Base-by-base conservation (phyloP, 2,329 filamentous ascomycete species). In the Neonectria coccinea region DNA sequence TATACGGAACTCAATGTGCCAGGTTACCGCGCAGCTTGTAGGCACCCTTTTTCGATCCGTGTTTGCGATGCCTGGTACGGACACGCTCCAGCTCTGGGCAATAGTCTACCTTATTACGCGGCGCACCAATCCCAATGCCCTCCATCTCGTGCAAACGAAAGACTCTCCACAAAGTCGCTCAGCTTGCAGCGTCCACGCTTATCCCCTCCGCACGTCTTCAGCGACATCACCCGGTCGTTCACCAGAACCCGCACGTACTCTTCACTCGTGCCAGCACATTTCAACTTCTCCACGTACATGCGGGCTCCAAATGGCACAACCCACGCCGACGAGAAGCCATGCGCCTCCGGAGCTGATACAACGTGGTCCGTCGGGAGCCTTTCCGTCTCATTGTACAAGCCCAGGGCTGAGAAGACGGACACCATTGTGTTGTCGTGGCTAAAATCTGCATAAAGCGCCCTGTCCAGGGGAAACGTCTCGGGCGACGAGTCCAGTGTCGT, bases 361-460 rank as follows among this genome's bases (percentile, higher is more conserved):
- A 88, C 77, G 7, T 81, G 82, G 3, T 81, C 81, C 25, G 83
- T 84, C 2, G 85, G 83, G 25, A 91, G 79, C 11, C 84, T 81
- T 14, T 76, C 73, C 0, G 88, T 92, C 47, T 79, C 80, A 70
- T 94, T 92, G 79, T 93, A 97, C 27, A 97, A 80, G 0, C 93
- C 92, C 67, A 97, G 75, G 0, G 93, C 93, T 5, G 88, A 89
- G 75, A 92, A 92, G 7, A 97, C 88, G 8, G 86, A 86, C 31
- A 87, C 88, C 89, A 97, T 93, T 75, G 91, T 89, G 77, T 97
- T 97, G 79, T 97, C 94, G 78, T 97, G 94, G 67, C 90, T 92
- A 75, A 97, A 97, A 78, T 97, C 94, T 0, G 93, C 94, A 74
- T 97, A 97, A 1, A 97, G 80, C 11, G 80, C 80, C 47, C 82